These are phyloP conservation scores for Acrocalymma vagum DNA, from an alignment of 2,329 filamentous ascomycete genomes.

Conservation along the genomic window DNA sequence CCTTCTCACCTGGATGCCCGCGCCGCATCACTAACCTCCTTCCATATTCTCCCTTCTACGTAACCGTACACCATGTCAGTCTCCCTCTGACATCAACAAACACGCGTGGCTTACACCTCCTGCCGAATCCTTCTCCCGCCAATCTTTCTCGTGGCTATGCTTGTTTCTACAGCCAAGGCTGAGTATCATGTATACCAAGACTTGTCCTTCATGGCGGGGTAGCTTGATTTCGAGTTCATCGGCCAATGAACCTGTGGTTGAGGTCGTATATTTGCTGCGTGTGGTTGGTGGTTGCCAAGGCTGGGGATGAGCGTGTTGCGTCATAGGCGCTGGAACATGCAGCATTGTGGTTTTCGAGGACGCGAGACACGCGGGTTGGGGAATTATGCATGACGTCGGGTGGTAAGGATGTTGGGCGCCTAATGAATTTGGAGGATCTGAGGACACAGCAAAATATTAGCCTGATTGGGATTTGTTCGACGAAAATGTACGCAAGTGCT, in stretches of 20 bases:
- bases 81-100: slow-evolving; percentile 25
- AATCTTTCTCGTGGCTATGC: slow-evolving; percentile 14
- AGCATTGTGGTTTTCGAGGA: not conserved
- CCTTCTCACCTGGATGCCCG: too few species aligned
- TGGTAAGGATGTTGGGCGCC: not conserved
- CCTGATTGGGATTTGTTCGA: too few species aligned
- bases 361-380: not conserved
- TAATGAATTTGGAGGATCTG: too few species aligned
- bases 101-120: slow-evolving; percentile 16
- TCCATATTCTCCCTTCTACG: slow-evolving; percentile 1
- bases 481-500: too few species aligned
- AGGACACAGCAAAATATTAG: too few species aligned
- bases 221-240: slow-evolving; percentile 15
- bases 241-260: slow-evolving; percentile 12
- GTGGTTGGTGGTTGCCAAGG: slow-evolving; percentile 22
- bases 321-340: slow-evolving; percentile 22
- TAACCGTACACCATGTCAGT: not conserved
- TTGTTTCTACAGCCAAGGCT: slow-evolving; percentile 24
- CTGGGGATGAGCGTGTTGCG: slow-evolving; percentile 28
- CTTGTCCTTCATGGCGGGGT: slow-evolving; percentile 12
- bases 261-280: slow-evolving; percentile 14
- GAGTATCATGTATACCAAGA: slow-evolving; percentile 16
- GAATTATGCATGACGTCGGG: slow-evolving; percentile 1
- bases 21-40: too few species aligned
- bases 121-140: slow-evolving; percentile 18